A percentile compares a stretch with the other conserved stretches of the same genome.
Conservation (phyloP, 306 rosid species). For the Sophora flavescens region DNA sequence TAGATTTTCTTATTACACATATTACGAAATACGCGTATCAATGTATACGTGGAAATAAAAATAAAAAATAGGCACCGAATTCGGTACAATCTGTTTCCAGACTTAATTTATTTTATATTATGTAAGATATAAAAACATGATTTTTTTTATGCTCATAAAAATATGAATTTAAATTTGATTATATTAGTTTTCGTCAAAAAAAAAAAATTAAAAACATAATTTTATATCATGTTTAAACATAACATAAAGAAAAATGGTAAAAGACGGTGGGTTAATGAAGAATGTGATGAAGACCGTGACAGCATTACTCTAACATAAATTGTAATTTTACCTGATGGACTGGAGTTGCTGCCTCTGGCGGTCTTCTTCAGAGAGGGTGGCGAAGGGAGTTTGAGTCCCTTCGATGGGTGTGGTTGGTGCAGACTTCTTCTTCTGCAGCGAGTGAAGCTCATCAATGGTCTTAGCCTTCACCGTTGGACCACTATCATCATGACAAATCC, state of each 20-base stretch:
- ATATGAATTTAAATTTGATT: no score
- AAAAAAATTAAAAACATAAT: no score
- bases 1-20: not conserved
- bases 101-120: no score
- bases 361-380: conserved; percentile 60
- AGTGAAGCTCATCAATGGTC: conserved; percentile 87
- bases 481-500: conserved; percentile 79
- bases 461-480: conserved; percentile 71
- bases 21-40: not conserved
- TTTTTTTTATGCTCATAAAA: no score
- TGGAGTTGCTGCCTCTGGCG: conserved; percentile 75
- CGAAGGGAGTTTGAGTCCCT: conserved; percentile 48
- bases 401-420: conserved; percentile 77
- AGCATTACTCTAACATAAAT: no score
- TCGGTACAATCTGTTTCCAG: not conserved
- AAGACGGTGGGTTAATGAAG: no score
- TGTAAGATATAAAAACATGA: no score
- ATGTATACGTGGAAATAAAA: no score
- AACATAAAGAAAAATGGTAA: no score
- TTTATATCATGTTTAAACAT: no score
- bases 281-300: no score
- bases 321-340: conserved; percentile 97
- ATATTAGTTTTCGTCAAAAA: no score
- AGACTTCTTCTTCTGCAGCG: conserved; percentile 79
- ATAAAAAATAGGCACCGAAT: not conserved